A percentile compares a stretch with the other conserved stretches of the same genome.
These are phyloP conservation scores for Ophiostoma populinum DNA, from an alignment of 2,329 filamentous ascomycete species.

Conservation along the genomic window DNA sequence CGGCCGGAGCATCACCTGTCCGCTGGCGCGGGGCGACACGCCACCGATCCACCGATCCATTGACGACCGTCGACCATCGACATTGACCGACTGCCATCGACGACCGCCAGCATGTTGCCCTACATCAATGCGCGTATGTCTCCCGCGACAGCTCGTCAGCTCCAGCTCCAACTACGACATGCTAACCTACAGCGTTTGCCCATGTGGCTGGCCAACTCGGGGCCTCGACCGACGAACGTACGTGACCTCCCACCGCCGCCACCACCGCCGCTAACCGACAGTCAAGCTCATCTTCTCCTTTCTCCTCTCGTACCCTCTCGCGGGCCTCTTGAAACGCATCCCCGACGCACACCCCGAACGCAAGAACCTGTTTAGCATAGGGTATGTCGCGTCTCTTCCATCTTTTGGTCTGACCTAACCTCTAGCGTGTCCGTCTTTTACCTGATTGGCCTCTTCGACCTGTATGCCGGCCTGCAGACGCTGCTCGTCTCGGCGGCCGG, in stretches of 20 bases:
- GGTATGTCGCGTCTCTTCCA: conserved; percentile 29
- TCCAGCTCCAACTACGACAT: not conserved
- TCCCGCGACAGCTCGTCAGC: no score
- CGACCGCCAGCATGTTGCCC: conserved; percentile 14
- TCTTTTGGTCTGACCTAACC: not conserved
- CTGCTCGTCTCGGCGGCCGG: conserved; percentile 63
- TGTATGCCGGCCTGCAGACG: conserved; percentile 71
- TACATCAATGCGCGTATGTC: conserved; percentile 15
- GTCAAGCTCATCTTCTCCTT: conserved; percentile 90
- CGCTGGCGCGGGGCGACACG: no score
- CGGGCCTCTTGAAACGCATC: conserved; percentile 73
- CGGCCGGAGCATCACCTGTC: no score
- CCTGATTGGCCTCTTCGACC: conserved; percentile 78
- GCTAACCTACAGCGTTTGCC: conserved; percentile 23
- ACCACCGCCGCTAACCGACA: conserved; percentile 19
- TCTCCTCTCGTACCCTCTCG: conserved; percentile 80
- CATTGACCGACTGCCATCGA: not conserved
- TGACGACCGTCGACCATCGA: not conserved
- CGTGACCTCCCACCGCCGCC: conserved; percentile 10
- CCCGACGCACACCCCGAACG: conserved; percentile 67
- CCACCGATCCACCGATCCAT: no score
- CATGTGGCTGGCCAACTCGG: conserved; percentile 24
- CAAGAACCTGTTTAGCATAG: conserved; percentile 79
- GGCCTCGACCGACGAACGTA: conserved; percentile 29
- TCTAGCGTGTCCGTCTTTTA: conserved; percentile 69